Conservation (phyloP, 805 yeast genomes). For the Suhomyces kilbournensis region DNA sequence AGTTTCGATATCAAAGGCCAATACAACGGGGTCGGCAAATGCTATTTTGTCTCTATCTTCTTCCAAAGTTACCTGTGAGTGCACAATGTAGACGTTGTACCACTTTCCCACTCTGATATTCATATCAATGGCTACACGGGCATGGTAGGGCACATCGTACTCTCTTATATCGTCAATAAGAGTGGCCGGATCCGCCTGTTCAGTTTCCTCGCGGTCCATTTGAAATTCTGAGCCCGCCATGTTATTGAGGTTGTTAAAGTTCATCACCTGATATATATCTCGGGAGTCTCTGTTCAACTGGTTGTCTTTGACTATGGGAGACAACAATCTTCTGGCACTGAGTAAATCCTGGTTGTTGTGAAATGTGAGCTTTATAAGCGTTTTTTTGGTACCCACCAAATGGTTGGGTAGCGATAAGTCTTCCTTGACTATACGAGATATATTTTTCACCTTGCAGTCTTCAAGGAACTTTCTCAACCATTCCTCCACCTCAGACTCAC, state of each 20-base stretch:
- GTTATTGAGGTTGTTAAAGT: conserved; percentile 32
- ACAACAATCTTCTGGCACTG: conserved; percentile 65
- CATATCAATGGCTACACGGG: conserved; percentile 89
- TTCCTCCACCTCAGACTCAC: conserved; percentile 81
- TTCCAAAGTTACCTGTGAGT: conserved; percentile 50
- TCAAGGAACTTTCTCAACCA: conserved; percentile 68
- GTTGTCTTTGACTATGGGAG: conserved; percentile 71
- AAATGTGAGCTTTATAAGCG: conserved; percentile 66
- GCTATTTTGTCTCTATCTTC: conserved; percentile 76
- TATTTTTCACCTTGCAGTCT: conserved; percentile 49
- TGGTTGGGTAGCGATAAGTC: conserved; percentile 85
- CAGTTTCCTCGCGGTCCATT: conserved; percentile 10
- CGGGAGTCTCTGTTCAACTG: conserved; percentile 57
- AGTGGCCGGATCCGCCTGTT: conserved; percentile 52
- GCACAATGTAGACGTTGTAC: conserved; percentile 74
- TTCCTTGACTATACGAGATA: conserved; percentile 62
- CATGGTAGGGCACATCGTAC: conserved; percentile 95
- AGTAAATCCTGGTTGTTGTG: conserved; percentile 71
- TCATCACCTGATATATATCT: conserved; percentile 63
- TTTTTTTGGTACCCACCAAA: conserved; percentile 67
- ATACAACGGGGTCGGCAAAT: conserved; percentile 94
- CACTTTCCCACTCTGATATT: conserved; percentile 91
- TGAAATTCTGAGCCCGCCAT: conserved; percentile 11
- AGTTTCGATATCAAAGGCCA: conserved; percentile 97
- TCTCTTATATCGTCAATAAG: conserved; percentile 80